A percentile compares a stretch with the other conserved stretches of the same genome.
Evolutionary conservation across 805 yeast species (phyloP).

Genomic region (Kregervanrija fluxuum): DNA sequence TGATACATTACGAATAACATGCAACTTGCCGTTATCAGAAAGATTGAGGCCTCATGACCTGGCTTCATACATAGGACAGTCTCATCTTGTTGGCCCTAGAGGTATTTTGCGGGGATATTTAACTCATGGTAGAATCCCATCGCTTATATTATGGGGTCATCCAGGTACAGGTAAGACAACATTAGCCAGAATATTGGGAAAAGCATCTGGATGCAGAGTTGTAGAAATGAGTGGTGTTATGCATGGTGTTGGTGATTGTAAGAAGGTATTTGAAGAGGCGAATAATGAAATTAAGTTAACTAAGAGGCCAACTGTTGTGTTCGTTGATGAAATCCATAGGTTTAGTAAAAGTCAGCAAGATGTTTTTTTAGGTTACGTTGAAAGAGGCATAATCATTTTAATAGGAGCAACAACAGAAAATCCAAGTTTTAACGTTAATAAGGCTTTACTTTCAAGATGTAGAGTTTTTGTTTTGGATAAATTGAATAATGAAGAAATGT

Average conservation of each 20-base stretch:
- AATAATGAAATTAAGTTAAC: slow-evolving; percentile 37
- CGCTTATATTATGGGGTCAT: slow-evolving; percentile 90
- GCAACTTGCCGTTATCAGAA: slow-evolving; percentile 59
- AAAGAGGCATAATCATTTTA: slow-evolving; percentile 70
- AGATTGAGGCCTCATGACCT: slow-evolving; percentile 70
- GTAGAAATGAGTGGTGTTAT: slow-evolving; percentile 83
- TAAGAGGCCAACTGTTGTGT: slow-evolving; percentile 56
- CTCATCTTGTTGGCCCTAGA: slow-evolving; percentile 57
- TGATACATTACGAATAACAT: slow-evolving; percentile 14
- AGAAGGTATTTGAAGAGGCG: slow-evolving; percentile 51
- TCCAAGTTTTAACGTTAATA: slow-evolving; percentile 74
- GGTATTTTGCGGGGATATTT: slow-evolving; percentile 67
- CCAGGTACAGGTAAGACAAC: slow-evolving; percentile 97
- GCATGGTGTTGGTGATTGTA: slow-evolving; percentile 58
- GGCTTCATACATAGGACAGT: slow-evolving; percentile 77
- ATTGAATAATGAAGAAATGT: slow-evolving; percentile 43
- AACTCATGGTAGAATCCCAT: slow-evolving; percentile 61
- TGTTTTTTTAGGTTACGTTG: slow-evolving; percentile 74
- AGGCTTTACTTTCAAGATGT: slow-evolving; percentile 80
- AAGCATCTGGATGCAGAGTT: slow-evolving; percentile 46
- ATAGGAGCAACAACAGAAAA: slow-evolving; percentile 98
- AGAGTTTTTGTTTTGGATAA: slow-evolving; percentile 65
- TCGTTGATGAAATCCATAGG: slow-evolving; percentile 90
- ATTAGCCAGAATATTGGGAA: slow-evolving; percentile 49
- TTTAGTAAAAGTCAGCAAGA: slow-evolving; percentile 87